Evolutionary conservation across 208 protist genomes (phyloP), one percentile per base, ranked within the genome.

Genomic region (Tritrichomonas foetus): DNA sequence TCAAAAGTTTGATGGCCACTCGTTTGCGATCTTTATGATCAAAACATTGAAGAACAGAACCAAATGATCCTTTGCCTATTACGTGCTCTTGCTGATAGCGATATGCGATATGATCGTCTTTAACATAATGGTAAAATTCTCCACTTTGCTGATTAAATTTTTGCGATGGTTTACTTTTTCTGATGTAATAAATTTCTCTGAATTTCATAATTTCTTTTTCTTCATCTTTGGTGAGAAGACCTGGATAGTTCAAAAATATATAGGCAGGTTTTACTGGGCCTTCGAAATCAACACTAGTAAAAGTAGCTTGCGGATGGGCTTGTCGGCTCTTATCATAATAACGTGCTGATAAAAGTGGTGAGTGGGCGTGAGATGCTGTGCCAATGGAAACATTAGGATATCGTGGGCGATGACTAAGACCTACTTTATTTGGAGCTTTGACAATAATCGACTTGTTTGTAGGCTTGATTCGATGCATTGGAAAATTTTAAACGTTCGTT

Each of bases 61-160:
- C 97, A 94, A 98, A 98, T 0, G 96, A 97, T 36, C 98, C 98
- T 49, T 97, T 96, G 25, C 98, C 98, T 0, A 98, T 78, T 14
- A 94, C 78, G 0, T 94, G 93, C 0, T 98, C 0, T 14, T 98
- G 55, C 92, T 98, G 97, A 94, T 97, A 98, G 39, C 97, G 95
- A 94, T 98, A 98, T 13, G 3, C 36, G 25, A 47, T 84, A 44
- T 53, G 39, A 8, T 84, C 74, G 53, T 53, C 25, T n/a, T 11
- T n/a, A 39, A 25, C 9, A n/a, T 53, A 49, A 33, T 8, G 36
- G n/a, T n/a, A 84, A 53, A 55, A 84, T 8, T 49, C 39, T 11
- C 1, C 13, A 49, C 74, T n/a, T n/a, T 84, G 11, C 1, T 33
- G 25, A 9, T 8, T 53, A n/a, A 3, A 5, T 69, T 49, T 55